Evolutionary conservation across 495 filamentous ascomycete species (phyloP).

Genomic region (Aspergillus sclerotiicarbonarius): DNA sequence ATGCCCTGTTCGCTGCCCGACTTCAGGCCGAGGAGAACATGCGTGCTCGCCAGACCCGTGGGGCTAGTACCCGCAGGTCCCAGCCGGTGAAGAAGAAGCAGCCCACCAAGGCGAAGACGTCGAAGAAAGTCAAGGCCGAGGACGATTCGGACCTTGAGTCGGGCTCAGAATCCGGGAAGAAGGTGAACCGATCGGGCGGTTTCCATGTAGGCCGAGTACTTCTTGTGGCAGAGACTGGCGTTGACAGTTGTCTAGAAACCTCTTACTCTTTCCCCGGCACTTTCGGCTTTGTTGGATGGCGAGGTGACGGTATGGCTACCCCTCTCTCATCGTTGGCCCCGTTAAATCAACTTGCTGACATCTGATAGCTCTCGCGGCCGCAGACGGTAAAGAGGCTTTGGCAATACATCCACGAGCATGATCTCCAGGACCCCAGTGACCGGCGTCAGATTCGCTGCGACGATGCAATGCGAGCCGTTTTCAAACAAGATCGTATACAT

Average conservation of each 20-base stretch:
- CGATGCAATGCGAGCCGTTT: conserved; percentile 82
- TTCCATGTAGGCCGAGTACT: conserved; percentile 56
- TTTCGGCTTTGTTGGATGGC: conserved; percentile 62
- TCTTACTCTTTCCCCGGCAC: conserved; percentile 61
- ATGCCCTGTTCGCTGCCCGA: conserved; percentile 79
- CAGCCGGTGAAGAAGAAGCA: conserved; percentile 60
- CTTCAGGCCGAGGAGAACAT: conserved; percentile 91
- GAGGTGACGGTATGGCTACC: conserved; percentile 53
- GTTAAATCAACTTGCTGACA: conserved; percentile 11
- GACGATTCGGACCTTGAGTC: conserved; percentile 76
- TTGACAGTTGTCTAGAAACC: conserved; percentile 52
- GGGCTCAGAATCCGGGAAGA: conserved; percentile 60
- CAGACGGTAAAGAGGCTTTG: conserved; percentile 95
- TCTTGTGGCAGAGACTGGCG: background rate
- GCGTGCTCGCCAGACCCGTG: conserved; percentile 69
- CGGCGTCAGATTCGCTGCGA: conserved; percentile 91
- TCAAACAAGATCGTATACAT: conserved; percentile 85
- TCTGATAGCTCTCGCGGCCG: conserved; percentile 73
- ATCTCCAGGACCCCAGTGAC: conserved; percentile 87
- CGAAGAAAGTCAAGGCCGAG: conserved; percentile 69
- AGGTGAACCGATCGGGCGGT: conserved; percentile 61
- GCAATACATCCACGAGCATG: conserved; percentile 83
- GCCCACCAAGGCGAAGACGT: conserved; percentile 61
- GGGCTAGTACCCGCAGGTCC: conserved; percentile 54
- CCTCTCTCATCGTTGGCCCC: background rate